Conservation (phyloP, 106 monocot genomes). For the Apostasia shenzhenica region DNA sequence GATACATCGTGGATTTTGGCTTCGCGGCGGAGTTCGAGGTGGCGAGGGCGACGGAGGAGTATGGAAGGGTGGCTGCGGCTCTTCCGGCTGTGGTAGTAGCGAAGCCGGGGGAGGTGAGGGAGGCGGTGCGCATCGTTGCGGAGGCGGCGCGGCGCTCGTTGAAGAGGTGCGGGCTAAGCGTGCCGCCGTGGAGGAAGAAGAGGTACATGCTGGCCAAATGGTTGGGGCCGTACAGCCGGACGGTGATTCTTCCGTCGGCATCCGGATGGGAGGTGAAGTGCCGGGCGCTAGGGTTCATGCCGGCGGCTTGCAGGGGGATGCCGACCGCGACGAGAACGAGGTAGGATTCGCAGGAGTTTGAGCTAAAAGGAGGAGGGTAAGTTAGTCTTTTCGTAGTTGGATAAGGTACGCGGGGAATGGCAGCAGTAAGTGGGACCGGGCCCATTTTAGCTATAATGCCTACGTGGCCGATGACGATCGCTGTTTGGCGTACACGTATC, state of each 20-base stretch:
- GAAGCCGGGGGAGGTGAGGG: conserved; percentile 26
- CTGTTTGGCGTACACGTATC: too few species aligned
- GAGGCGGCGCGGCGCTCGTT: conserved; percentile 32
- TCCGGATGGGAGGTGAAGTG: not conserved
- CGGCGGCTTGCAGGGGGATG: too few species aligned
- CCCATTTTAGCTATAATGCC: too few species aligned
- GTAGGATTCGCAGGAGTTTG: too few species aligned
- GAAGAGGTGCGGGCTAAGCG: conserved; percentile 25
- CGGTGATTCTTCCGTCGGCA: conserved; percentile 11
- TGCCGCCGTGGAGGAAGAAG: conserved; percentile 83
- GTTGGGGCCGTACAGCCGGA: conserved; percentile 69
- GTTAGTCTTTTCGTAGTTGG: too few species aligned
- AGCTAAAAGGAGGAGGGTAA: too few species aligned
- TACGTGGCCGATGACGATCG: too few species aligned
- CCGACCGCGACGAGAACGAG: too few species aligned
- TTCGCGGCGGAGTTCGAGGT: conserved; percentile 51
- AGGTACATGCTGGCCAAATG: conserved; percentile 67
- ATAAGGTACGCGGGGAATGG: too few species aligned
- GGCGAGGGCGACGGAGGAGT: conserved; percentile 48
- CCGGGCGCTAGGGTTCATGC: conserved; percentile 4
- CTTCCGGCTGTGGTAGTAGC: conserved; percentile 33
- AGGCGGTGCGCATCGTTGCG: conserved; percentile 26
- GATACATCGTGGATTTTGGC: conserved; percentile 53
- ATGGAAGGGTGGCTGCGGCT: conserved; percentile 15
- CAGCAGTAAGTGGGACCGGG: too few species aligned